Percentiles rank a stretch among this genome's conserved stretches.
These are phyloP conservation scores for Malassezia vespertilionis DNA, from an alignment of 1,284 basidiomycete species.

Conservation along the genomic window DNA sequence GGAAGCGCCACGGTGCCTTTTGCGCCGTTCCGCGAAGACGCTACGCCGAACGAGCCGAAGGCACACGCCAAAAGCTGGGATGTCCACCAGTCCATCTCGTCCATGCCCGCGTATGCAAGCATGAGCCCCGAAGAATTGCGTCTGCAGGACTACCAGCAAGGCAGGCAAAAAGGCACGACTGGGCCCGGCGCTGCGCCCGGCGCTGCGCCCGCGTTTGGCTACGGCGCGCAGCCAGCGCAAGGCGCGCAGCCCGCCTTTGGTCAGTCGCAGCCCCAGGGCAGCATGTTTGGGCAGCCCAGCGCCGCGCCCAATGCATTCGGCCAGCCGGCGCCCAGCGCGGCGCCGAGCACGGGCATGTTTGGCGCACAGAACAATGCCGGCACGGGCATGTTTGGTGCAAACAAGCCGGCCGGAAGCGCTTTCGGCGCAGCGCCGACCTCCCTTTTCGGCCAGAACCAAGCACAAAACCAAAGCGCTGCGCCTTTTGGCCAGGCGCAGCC, in stretches of 20 bases:
- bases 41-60: constrained; percentile 30
- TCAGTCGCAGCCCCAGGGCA: constrained; percentile 17
- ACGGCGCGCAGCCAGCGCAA: constrained; percentile 22
- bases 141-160: constrained; percentile 36
- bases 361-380: constrained; percentile 5
- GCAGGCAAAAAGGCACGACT: constrained; percentile 28
- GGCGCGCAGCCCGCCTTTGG: constrained; percentile 30
- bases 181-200: constrained; percentile 20
- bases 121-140: constrained; percentile 36
- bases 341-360: constrained; percentile 7
- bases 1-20: constrained; percentile 34
- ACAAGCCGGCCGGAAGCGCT: constrained; percentile 25
- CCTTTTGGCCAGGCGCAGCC: constrained; percentile 35
- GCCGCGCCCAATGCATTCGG: constrained; percentile 7
- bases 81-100: constrained; percentile 34
- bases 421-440: constrained; percentile 23
- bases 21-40: constrained; percentile 30
- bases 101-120: constrained; percentile 32
- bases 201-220: constrained; percentile 25
- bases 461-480: background rate
- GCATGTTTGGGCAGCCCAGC: constrained; percentile 27
- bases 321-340: constrained; percentile 25
- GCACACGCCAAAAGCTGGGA: constrained; percentile 35
- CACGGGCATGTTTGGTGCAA: constrained; percentile 44
- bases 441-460: constrained; percentile 11